A percentile compares a stretch with the other conserved stretches of the same genome.
These are phyloP conservation scores for Umbelopsis ramanniana DNA, from an alignment of 192 early-diverging fungal species.

Conservation along the genomic window DNA sequence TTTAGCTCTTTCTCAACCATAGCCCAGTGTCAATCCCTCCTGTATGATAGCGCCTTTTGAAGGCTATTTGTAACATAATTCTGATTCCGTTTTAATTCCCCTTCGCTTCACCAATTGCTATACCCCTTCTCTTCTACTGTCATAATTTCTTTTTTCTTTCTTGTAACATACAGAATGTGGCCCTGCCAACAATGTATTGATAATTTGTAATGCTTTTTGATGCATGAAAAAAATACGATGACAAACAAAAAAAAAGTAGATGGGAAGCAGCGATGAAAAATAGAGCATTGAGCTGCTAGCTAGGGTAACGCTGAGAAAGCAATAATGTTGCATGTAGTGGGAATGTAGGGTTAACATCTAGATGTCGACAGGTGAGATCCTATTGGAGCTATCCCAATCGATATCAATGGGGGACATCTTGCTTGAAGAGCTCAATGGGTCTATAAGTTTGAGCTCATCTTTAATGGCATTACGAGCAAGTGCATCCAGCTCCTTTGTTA, in stretches of 20 bases:
- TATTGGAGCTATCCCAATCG: constrained; percentile 21
- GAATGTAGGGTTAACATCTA: background rate
- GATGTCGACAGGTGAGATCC: constrained; percentile 4
- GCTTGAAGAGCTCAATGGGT: constrained; percentile 49
- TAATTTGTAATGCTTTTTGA: background rate
- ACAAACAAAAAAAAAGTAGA: background rate
- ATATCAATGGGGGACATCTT: constrained; percentile 42
- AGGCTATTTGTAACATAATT: background rate
- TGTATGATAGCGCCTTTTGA: background rate
- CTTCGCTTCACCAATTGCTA: background rate
- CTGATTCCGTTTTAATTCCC: background rate
- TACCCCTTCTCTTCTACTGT: background rate
- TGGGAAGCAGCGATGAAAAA: background rate
- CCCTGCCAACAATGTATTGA: constrained; percentile 5
- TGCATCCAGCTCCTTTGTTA: constrained; percentile 69
- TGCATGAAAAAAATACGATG: constrained; percentile 1
- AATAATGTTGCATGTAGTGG: no score
- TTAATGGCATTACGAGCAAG: constrained; percentile 63
- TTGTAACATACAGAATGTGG: background rate
- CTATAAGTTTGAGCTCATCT: constrained; percentile 61
- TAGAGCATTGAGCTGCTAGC: background rate
- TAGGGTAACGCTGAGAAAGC: background rate
- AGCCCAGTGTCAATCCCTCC: background rate
- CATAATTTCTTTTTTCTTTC: background rate
- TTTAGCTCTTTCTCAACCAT: background rate